Evolutionary conservation across 192 early-diverging fungal genomes (phyloP).

Genomic region (Hyaloraphidium curvatum): DNA sequence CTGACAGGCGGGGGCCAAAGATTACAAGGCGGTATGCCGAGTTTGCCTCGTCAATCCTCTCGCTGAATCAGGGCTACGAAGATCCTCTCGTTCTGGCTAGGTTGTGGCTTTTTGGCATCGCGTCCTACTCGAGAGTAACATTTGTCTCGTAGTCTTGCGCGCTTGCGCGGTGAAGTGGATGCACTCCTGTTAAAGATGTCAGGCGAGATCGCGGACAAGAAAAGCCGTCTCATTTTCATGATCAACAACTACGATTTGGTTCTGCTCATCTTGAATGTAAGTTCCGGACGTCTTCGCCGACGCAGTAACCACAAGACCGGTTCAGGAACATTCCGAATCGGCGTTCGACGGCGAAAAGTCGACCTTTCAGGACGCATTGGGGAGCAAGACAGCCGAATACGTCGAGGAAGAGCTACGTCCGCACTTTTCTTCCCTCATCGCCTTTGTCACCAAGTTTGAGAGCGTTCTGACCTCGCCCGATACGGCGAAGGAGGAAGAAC

Average conservation of each 20-base stretch:
- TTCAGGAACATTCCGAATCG: conserved; percentile 21
- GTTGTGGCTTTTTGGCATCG: conserved; percentile 13
- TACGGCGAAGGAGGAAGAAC: background rate
- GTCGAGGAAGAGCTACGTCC: conserved; percentile 75
- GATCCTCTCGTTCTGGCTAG: conserved; percentile 63
- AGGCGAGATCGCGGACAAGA: conserved; percentile 43
- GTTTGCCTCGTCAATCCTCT: conserved; percentile 73
- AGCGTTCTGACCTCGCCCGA: conserved; percentile 3
- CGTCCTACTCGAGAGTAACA: background rate
- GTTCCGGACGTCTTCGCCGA: conserved; percentile 21
- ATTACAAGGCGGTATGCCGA: conserved; percentile 80
- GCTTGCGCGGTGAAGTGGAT: conserved; percentile 60
- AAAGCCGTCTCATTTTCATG: conserved; percentile 53
- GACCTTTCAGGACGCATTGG: conserved; percentile 16
- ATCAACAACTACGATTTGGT: conserved; percentile 94
- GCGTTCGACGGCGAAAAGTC: conserved; percentile 26
- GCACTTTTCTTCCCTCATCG: conserved; percentile 59
- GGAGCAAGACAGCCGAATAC: conserved; percentile 48
- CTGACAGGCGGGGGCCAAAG: conserved; percentile 14
- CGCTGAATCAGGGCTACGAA: conserved; percentile 70
- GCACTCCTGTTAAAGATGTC: conserved; percentile 52
- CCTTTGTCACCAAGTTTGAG: conserved; percentile 44
- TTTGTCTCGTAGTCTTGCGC: conserved; percentile 26
- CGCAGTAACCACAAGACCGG: conserved; percentile 9
- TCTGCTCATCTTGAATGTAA: conserved; percentile 53